phyloP scores from a whole-genome alignment of 2,329 filamentous ascomycete genomes.

The Aspergillus fijiensis region DNA sequence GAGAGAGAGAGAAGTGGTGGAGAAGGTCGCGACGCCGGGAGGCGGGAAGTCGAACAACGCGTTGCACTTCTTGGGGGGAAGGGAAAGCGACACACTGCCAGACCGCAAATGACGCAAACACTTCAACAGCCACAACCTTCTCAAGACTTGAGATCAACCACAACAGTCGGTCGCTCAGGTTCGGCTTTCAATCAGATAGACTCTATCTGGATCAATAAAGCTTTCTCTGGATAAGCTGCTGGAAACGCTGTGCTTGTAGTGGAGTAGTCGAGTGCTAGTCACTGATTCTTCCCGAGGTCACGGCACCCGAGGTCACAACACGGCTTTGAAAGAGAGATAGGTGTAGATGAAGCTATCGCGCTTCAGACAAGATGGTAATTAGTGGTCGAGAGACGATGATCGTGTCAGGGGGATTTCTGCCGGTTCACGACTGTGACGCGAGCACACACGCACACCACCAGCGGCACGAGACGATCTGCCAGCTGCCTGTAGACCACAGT shows the following conservation, averaged over 20 bases:
- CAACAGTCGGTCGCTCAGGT: background rate
- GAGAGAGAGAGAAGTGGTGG: conserved; percentile 24
- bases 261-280: background rate
- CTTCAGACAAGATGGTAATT: background rate
- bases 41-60: conserved; percentile 31
- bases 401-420: background rate
- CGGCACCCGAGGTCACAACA: background rate
- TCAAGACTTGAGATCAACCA: conserved; percentile 6
- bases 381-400: background rate
- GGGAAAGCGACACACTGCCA: conserved; percentile 16
- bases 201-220: background rate
- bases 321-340: background rate
- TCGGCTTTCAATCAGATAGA: background rate
- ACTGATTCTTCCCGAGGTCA: background rate
- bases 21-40: conserved; percentile 30
- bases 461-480: background rate
- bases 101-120: conserved; percentile 26
- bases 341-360: background rate
- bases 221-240: background rate
- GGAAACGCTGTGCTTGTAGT: background rate
- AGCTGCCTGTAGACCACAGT: background rate
- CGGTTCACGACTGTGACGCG: background rate
- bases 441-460: background rate
- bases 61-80: conserved; percentile 23
- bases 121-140: conserved; percentile 14